Evolutionary conservation across 306 rosid genomes (phyloP), one percentile per base, ranked within the genome.

Genomic region (Betula pendula): DNA sequence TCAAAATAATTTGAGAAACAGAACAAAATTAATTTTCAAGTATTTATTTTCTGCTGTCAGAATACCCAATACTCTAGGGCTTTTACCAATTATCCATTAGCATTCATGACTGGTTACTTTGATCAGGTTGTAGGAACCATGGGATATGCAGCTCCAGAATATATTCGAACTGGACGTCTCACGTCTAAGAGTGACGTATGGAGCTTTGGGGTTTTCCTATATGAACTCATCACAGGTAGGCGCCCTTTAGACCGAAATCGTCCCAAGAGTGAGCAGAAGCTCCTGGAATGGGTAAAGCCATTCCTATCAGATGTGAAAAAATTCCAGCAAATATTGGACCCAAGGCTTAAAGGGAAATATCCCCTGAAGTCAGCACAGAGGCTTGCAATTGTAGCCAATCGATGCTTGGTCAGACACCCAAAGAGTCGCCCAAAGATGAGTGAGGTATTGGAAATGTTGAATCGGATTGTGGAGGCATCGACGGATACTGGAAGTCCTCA

Each of bases 81-180:
- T 31, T n/a, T n/a, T 62, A 14, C 42, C 66, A 33, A 49, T 71
- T 25, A 29, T 14, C 49, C 45, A 55, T 82, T 70, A 42, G 71
- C 69, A 72, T 74, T 80, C 29, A 77, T 77, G 74, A 52, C 69
- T 82, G 83, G 74, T 80, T 75, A 43, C 74, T 62, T 81, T 75
- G 75, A 77, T 60, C 83, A 95, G 99, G 91, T 89, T 78, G 97
- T 92, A 40, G 99, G 99, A 88, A 95, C 99, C 20, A 87, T 88
- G 91, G 99, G 99, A 51, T 95, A 95, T 78, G 97, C 99, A 68
- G 97, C 99, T 82, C 99, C 99, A 2, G 99, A 95, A 75, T 95
- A 92, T 84, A 42, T 95, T 74, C 96, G 84, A 84, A 95, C 99
- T 0, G 99, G 99, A 66, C 97, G 94, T 45, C 93, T 95, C 19